Percentiles rank a stretch among this genome's conserved stretches.
Evolutionary conservation across 139 green algal species (phyloP).

Genomic region (Ettlia oleoabundans): DNA sequence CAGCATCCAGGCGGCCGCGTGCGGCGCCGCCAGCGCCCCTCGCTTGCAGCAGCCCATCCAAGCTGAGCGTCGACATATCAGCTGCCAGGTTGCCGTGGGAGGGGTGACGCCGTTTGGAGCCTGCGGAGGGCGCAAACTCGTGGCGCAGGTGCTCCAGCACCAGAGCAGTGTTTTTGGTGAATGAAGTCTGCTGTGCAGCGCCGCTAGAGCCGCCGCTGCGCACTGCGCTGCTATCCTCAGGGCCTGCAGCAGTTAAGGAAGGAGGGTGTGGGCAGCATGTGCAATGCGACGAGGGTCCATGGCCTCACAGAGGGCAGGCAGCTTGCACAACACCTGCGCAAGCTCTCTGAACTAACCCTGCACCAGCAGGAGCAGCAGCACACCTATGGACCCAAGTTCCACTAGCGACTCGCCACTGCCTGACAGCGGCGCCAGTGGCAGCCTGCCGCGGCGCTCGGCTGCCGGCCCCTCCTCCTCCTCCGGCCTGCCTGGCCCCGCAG

Average conservation of each 20-base stretch:
- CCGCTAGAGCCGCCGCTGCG: not conserved
- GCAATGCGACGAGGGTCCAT: not conserved
- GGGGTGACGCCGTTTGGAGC: constrained; percentile 40
- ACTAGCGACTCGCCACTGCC: not conserved
- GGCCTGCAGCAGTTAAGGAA: not conserved
- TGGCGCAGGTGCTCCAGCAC: constrained; percentile 41
- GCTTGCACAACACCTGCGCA: too few species aligned
- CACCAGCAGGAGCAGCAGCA: not conserved
- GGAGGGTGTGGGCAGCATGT: not conserved
- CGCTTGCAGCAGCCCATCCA: constrained; percentile 16
- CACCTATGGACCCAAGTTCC: constrained; percentile 17
- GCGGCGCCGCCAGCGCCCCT: not conserved
- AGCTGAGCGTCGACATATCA: not conserved
- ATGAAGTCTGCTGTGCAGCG: constrained; percentile 18
- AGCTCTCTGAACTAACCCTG: not conserved
- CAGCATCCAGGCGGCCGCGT: not conserved
- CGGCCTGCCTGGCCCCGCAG: not conserved
- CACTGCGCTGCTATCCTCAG: not conserved
- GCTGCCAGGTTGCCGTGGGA: constrained; percentile 9
- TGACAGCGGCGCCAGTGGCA: not conserved
- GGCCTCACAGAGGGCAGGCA: not conserved
- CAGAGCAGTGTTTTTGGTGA: constrained; percentile 38
- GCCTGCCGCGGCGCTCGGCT: not conserved
- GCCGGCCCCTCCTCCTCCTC: not conserved
- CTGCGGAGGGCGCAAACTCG: constrained; percentile 26